Evolutionary conservation across 495 filamentous ascomycete species (phyloP).

Genomic region (Penicillium tannophilum): DNA sequence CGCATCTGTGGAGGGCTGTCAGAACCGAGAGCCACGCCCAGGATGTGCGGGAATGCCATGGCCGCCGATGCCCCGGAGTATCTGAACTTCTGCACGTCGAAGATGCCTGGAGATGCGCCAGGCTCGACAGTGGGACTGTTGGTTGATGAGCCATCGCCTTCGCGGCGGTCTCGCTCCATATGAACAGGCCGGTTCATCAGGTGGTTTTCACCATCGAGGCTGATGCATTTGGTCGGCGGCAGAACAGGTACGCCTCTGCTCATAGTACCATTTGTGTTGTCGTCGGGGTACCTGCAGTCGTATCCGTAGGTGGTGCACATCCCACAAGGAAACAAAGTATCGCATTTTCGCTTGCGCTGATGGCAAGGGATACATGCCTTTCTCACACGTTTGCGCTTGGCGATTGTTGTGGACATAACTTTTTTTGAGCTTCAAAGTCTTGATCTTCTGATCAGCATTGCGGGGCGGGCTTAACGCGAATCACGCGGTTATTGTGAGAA

Average conservation of each 20-base stretch:
- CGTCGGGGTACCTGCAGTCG: conserved; percentile 31
- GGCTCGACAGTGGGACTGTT: conserved; percentile 21
- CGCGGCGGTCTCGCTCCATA: not conserved
- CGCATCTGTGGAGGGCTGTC: conserved; percentile 29
- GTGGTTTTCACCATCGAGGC: not conserved
- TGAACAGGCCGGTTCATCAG: not conserved
- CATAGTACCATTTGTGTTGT: conserved; percentile 5
- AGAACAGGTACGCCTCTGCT: conserved; percentile 4
- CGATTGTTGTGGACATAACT: conserved; percentile 28
- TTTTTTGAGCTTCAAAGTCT: no score
- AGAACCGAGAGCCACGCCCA: conserved; percentile 33
- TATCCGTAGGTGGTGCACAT: conserved; percentile 36
- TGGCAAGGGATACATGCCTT: conserved; percentile 40
- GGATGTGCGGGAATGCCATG: conserved; percentile 33
- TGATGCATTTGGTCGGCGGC: conserved; percentile 18
- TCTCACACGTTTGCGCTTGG: conserved; percentile 34
- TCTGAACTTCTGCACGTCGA: conserved; percentile 36
- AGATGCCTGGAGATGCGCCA: conserved; percentile 25
- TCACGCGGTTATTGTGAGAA: no score
- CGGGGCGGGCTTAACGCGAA: no score
- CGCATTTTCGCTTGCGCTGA: conserved; percentile 42
- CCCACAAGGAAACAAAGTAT: conserved; percentile 29
- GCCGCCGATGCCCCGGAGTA: conserved; percentile 17
- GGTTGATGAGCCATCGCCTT: conserved; percentile 17
- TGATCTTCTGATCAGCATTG: no score